phyloP scores from a whole-genome alignment of 495 filamentous ascomycete genomes.

The Aspergillus campestris region DNA sequence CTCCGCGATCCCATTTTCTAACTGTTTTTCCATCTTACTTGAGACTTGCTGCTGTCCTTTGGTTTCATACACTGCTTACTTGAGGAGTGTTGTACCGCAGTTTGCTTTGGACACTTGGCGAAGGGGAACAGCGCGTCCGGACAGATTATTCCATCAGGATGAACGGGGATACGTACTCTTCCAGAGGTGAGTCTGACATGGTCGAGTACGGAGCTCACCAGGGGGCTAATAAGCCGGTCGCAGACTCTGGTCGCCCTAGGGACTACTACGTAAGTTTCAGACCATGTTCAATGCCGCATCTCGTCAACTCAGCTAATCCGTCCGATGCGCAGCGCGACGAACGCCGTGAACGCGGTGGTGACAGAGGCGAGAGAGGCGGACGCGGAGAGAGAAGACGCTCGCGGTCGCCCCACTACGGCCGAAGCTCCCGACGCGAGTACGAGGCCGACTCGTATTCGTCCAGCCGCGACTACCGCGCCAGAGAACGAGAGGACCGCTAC shows the following conservation, averaged over 20 bases:
- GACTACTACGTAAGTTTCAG: conserved; percentile 59
- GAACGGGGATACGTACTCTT: conserved; percentile 83
- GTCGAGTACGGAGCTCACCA: not conserved
- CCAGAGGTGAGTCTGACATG: conserved; percentile 53
- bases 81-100: not conserved
- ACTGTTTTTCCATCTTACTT: not conserved
- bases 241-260: conserved; percentile 62
- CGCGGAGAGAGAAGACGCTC: conserved; percentile 61
- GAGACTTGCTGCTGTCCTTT: conserved; percentile 1
- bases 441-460: conserved; percentile 85
- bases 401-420: conserved; percentile 61
- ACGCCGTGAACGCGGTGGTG: conserved; percentile 33
- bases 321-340: conserved; percentile 42
- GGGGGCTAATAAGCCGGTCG: conserved; percentile 17
- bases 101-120: not conserved
- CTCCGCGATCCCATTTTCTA: not conserved
- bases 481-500: conserved; percentile 86
- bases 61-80: not conserved
- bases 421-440: conserved; percentile 51
- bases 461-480: conserved; percentile 80
- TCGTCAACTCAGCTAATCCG: not conserved
- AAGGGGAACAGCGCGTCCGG: too few species aligned
- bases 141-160: conserved; percentile 39
- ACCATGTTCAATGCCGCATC: not conserved
- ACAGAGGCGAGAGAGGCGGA: conserved; percentile 45